Base-by-base conservation (phyloP, 106 monocot species). In the Dioscorea alata region DNA sequence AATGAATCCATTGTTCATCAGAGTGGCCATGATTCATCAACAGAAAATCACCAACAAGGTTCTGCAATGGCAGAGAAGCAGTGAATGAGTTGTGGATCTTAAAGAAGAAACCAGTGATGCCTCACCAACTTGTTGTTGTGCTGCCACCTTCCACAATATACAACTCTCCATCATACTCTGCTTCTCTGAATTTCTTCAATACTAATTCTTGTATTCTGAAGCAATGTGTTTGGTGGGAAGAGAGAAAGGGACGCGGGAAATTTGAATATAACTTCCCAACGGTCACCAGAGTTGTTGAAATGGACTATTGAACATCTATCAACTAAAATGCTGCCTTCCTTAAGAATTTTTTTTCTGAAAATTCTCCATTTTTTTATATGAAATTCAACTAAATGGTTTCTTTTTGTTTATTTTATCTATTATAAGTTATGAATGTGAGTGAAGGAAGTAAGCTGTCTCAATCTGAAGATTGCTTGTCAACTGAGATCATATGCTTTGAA, bases 211-310 rank as follows among this genome's bases (percentile, higher is more conserved):
- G 79, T 64, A 57, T 57, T 73, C 34, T 53, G 74, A 89, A 89
- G 82, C 84, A 89, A 89, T 59, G 72, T 70, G 88, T 84, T 89
- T 89, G 88, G 88, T 85, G 78, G 73, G 70, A 18, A 48, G 24
- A 64, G 35, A 70, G 66, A 80, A 73, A 71, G 59, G 61, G 50
- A 69, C 78, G 67, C 66, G 74, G 67, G 75, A 79, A 60, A 73
- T 75, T 79, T 75, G 81, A 74, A 74, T 31, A 33, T 14, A 56
- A 61, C 66, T 14, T 42, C 17, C 72, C 85, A 82, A 79, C 78
- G 68, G 78, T 75, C 67, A 48, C 49, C 74, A 64, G 74, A 42
- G 63, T 61, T 21, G 23, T 50, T 6, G 78, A 72, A 0, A 54
- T 4, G 59, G 72, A 72, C 67, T 7, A 10, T 35, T 66, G 42